Base-by-base conservation (phyloP, 129 eudicot genomes). In the Calendula officinalis region DNA sequence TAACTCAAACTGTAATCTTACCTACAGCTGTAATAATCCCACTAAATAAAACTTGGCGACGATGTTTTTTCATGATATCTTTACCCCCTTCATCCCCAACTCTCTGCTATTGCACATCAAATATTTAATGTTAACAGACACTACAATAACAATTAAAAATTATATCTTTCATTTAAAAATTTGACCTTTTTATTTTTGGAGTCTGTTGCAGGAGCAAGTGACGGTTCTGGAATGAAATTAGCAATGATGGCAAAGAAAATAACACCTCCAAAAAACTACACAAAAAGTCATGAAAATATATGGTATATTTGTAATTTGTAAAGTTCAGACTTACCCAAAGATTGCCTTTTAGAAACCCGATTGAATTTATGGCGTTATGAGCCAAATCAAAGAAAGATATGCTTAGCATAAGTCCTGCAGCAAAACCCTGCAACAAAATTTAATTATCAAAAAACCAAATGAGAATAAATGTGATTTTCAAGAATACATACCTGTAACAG, bases 381-480 rank as follows among this genome's bases (percentile, higher is more conserved):
- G 99, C 99, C 84, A 88, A 88, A 67, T 92, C 99, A 3, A 92
- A 79, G 84, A 92, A 92, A 38, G 96, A 92, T 78, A 92, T 92
- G 91, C 99, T 92, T 71, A 92, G 77, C 99, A 92, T 92, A 68
- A 92, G 99, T 46, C 99, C 99, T 49, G 95, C 99, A 67, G 99
- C 99, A 77, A 92, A 92, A 49, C 99, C 99, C 99, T 92, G 81
- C 75, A 80, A 6, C 3, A 22, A 22, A 22, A 0, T 22, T 22
- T 22, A 22, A 22, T 22, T 22, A 22, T 22, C 2, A 22, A 22
- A 22, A 22, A 60, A 48, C 1, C 30, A 2, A 22, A 22, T 22
- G 30, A 22, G 40, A 17, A 59, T 1, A 41, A 32, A 53, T 6
- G 65, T 46, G 38, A 55, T 3, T 38, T 60, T 49, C 32, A 40